Evolutionary conservation across 805 yeast species (phyloP).

Genomic region (Tanozyma kutaoensis): DNA sequence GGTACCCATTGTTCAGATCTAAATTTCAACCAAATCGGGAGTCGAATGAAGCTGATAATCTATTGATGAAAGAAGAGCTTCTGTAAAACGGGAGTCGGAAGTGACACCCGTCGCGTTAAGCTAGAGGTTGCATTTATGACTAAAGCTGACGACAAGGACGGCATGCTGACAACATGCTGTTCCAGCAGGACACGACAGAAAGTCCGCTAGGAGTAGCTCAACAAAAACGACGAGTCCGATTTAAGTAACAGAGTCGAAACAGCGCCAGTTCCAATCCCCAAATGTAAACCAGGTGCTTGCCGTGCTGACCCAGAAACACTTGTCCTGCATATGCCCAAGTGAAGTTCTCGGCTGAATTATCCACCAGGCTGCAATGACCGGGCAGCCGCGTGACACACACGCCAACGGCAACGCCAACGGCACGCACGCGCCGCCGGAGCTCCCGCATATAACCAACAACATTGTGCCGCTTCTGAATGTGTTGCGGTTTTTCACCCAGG

Average conservation of each 20-base stretch:
- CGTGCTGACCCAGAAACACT: neutral
- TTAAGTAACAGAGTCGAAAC: neutral
- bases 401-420: neutral
- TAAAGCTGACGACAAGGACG: too few relatives aligned
- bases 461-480: slow-evolving; percentile 52
- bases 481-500: slow-evolving; percentile 43
- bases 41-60: too few relatives aligned
- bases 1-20: too few relatives aligned
- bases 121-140: too few relatives aligned
- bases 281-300: neutral
- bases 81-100: too few relatives aligned
- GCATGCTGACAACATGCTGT: too few relatives aligned
- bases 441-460: slow-evolving; percentile 66
- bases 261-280: neutral
- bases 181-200: too few relatives aligned
- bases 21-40: too few relatives aligned
- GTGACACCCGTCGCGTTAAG: too few relatives aligned
- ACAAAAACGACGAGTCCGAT: too few relatives aligned
- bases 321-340: neutral
- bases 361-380: neutral
- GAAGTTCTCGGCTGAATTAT: neutral
- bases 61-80: too few relatives aligned
- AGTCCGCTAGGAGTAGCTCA: too few relatives aligned
- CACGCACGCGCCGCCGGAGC: slow-evolving; percentile 17
- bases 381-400: neutral